Conservation (phyloP, 1,284 basidiomycete species). For the Tausonia pullulans region DNA sequence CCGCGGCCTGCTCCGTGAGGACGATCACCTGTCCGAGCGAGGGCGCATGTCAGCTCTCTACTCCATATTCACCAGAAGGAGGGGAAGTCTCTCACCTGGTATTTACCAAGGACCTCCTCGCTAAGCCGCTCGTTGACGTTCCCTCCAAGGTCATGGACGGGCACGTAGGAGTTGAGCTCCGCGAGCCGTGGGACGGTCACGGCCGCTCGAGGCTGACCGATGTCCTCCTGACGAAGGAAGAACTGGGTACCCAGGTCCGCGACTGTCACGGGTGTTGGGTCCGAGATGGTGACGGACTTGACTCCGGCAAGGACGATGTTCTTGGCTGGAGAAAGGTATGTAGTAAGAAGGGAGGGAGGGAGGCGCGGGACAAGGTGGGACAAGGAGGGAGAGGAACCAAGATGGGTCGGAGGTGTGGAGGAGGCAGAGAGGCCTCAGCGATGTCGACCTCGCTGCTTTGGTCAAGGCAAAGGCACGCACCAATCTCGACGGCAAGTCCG, state of each 20-base stretch:
- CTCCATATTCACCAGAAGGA: background rate
- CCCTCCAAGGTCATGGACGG: conserved; percentile 68
- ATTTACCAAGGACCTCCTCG: conserved; percentile 68
- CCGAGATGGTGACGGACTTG: conserved; percentile 92
- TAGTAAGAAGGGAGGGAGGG: background rate
- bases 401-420: background rate
- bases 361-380: too few relatives aligned
- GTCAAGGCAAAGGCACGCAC: conserved; percentile 38
- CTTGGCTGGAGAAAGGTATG: conserved; percentile 58
- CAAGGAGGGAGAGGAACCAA: too few relatives aligned
- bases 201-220: conserved; percentile 76
- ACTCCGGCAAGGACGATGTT: conserved; percentile 93
- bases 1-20: conserved; percentile 62
- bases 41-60: background rate
- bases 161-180: conserved; percentile 94
- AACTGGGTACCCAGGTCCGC: conserved; percentile 94
- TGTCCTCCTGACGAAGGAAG: conserved; percentile 79
- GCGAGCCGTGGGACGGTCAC: conserved; percentile 82
- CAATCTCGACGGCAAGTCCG: conserved; percentile 93
- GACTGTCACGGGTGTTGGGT: conserved; percentile 75
- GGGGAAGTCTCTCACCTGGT: conserved; percentile 51
- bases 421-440: background rate
- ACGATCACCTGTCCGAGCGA: conserved; percentile 60
- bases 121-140: conserved; percentile 58
- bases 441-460: background rate